Evolutionary conservation across 352 stramenopile genomes (phyloP), one percentile per base, ranked within the genome.

Genomic region (Phytophthora tentaculata): DNA sequence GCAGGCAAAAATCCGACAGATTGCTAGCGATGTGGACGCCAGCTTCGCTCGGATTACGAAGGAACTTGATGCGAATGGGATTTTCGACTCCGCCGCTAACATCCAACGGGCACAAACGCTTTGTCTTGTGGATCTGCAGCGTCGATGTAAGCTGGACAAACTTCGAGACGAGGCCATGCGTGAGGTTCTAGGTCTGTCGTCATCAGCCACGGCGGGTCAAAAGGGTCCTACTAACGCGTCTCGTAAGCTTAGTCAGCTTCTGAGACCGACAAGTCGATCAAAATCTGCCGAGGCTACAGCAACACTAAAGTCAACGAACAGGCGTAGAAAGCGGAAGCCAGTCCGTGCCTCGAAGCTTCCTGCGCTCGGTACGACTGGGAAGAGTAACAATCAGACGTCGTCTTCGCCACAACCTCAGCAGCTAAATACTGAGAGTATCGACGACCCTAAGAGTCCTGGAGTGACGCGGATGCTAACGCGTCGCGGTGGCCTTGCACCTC

Each of bases 121-220:
- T 22, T 91, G 83, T 43, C 73, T 94, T 19, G 84, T 92, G 2
- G 83, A 91, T 53, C 67, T 92, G 24, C 81, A 91, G 64, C 86
- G 81, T 14, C 64, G 72, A 2, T 92, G 83, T 70, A 83, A 80
- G 20, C 67, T 94, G 7, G 81, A 92, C 19, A 71, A 72, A 24
- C 61, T 94, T 47, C 80, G 84, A 6, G 80, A 90, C 29, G 79
- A 92, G 52, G 83, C 84, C 0, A 79, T 91, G 51, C 52, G 65
- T 28, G 82, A 92, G 53, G 73, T 92, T 8, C 48, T 91, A 0
- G 68, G 73, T 28, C 20, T 61, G 19, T 22, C 57, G 17, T 48
- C 53, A 22, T 57, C 56, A 35, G 19, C 48, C 3, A 51, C 22
- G 20, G 28, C 26, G 9, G 69, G 44, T n/a, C 49, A 71, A 58